Percentiles rank a stretch among this genome's conserved stretches.
phyloP scores from a whole-genome alignment of 2,329 filamentous ascomycete genomes.

The Colletotrichum sublineola region DNA sequence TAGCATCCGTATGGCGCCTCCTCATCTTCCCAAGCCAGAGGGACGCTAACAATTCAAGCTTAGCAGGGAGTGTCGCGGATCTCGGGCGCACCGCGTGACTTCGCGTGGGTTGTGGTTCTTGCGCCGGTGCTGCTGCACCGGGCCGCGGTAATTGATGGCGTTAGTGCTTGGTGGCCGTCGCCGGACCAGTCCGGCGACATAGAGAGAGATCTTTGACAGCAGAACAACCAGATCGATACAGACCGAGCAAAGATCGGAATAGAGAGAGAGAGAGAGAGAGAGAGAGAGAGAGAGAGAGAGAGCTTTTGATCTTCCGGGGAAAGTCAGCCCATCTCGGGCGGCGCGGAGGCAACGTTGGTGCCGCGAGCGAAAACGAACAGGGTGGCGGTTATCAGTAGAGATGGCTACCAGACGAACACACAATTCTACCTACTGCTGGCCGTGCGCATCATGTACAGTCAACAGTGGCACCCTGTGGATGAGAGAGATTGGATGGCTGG shows the following conservation, averaged over 20 bases:
- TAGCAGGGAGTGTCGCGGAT: constrained; percentile 17
- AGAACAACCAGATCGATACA: constrained; percentile 14
- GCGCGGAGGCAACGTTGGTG: constrained; percentile 9
- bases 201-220: neutral
- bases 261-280: no score
- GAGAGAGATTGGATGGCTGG: no score
- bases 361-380: constrained; percentile 1
- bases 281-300: neutral
- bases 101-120: constrained; percentile 10
- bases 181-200: constrained; percentile 20
- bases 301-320: constrained; percentile 2
- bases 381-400: neutral
- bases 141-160: neutral
- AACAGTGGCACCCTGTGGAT: neutral
- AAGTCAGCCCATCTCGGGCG: neutral
- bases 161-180: neutral
- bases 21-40: constrained; percentile 16
- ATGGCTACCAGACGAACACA: neutral
- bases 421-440: no score
- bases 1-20: neutral
- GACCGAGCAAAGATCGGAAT: constrained; percentile 9
- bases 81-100: constrained; percentile 23
- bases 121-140: constrained; percentile 15
- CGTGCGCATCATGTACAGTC: neutral
- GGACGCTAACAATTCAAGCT: constrained; percentile 40